Evolutionary conservation across 306 rosid species (phyloP).

Genomic region (Dalbergia oliveri): DNA sequence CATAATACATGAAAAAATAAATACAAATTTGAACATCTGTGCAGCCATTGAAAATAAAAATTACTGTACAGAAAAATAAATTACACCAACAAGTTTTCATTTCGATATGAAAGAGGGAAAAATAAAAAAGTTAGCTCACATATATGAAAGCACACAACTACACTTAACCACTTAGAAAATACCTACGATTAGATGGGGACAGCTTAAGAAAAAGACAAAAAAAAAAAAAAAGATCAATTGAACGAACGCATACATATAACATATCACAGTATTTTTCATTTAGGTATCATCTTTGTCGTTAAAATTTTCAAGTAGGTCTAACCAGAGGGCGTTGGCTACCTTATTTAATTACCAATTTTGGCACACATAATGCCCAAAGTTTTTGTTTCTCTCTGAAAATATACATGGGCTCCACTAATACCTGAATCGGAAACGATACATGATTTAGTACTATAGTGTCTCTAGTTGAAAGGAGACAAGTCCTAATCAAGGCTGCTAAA

Average conservation of each 20-base stretch:
- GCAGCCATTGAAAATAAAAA: neutral
- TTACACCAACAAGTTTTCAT: no score
- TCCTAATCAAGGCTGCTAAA: slow-evolving; percentile 51
- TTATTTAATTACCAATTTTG: slow-evolving; percentile 35
- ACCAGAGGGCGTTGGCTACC: slow-evolving; percentile 44
- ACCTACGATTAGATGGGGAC: neutral
- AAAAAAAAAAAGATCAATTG: neutral
- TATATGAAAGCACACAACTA: neutral
- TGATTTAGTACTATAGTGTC: neutral
- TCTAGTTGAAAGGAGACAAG: slow-evolving; percentile 51
- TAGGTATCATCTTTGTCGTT: neutral
- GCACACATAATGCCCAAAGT: neutral
- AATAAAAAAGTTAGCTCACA: neutral
- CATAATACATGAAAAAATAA: neutral
- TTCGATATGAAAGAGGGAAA: neutral
- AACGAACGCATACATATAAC: neutral
- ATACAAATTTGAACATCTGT: neutral
- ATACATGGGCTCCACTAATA: slow-evolving; percentile 16
- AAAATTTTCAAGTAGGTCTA: slow-evolving; percentile 40
- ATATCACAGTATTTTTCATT: neutral
- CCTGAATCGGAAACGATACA: slow-evolving; percentile 39
- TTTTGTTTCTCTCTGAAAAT: slow-evolving; percentile 7
- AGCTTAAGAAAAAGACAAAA: neutral
- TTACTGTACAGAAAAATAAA: no score
- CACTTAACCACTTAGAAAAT: neutral